These are phyloP conservation scores for Linnemannia exigua DNA, from an alignment of 192 early-diverging fungal species.

Conservation along the genomic window DNA sequence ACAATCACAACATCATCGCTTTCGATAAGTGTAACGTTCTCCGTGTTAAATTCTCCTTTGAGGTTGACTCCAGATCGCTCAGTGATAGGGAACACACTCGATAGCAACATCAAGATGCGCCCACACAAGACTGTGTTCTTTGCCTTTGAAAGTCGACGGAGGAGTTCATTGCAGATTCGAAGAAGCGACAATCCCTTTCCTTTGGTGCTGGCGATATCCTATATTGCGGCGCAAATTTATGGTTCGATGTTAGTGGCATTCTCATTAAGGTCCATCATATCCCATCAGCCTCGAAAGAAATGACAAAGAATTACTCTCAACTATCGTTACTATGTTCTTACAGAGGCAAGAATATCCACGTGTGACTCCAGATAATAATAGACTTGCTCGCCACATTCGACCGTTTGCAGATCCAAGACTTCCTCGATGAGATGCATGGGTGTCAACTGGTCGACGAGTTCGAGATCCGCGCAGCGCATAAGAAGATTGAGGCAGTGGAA, in stretches of 20 bases:
- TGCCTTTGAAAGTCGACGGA: slow-evolving; percentile 89
- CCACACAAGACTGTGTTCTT: slow-evolving; percentile 87
- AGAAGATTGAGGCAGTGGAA: slow-evolving; percentile 49
- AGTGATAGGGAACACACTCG: slow-evolving; percentile 85
- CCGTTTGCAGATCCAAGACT: slow-evolving; percentile 74
- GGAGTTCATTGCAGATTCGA: slow-evolving; percentile 89
- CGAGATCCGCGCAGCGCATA: slow-evolving; percentile 41
- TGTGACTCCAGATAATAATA: slow-evolving; percentile 79
- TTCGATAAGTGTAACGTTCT: slow-evolving; percentile 71
- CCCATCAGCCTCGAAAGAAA: not conserved
- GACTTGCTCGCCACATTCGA: slow-evolving; percentile 65
- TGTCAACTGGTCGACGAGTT: slow-evolving; percentile 27
- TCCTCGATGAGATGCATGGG: slow-evolving; percentile 78
- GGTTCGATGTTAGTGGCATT: not conserved
- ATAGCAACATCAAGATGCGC: slow-evolving; percentile 90
- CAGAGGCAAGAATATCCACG: slow-evolving; percentile 64
- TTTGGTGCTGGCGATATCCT: slow-evolving; percentile 77
- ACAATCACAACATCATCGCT: slow-evolving; percentile 62
- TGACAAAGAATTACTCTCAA: not conserved
- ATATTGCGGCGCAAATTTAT: not conserved
- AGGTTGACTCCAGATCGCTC: slow-evolving; percentile 94
- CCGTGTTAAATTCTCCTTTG: slow-evolving; percentile 87
- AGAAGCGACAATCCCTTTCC: slow-evolving; percentile 91
- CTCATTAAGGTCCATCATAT: not conserved
- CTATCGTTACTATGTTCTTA: slow-evolving; percentile 50